Evolutionary conservation across 805 yeast species (phyloP).

Genomic region (Brettanomyces anomalus): DNA sequence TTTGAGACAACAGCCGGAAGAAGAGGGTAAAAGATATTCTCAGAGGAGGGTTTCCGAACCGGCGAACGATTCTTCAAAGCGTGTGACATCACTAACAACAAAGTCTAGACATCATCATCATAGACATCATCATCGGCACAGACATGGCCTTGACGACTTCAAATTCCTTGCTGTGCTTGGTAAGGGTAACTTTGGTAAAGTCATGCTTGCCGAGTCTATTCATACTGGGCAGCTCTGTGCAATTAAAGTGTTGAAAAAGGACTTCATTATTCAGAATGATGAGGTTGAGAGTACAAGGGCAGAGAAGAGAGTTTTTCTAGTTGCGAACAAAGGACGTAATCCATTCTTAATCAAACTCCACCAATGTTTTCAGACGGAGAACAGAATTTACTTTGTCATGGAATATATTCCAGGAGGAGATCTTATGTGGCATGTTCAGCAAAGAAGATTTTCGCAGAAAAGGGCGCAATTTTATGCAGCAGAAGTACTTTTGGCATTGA

Average conservation of each 20-base stretch:
- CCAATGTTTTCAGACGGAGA: constrained; percentile 97
- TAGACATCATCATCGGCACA: constrained; percentile 45
- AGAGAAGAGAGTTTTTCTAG: constrained; percentile 81
- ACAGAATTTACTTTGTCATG: constrained; percentile 96
- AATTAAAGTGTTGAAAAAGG: constrained; percentile 92
- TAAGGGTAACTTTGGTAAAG: constrained; percentile 98
- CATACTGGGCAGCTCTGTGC: constrained; percentile 80
- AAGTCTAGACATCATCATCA: constrained; percentile 19
- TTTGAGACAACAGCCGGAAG: not conserved
- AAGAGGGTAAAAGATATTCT: not conserved
- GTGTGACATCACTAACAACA: constrained; percentile 4
- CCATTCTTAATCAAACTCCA: constrained; percentile 87
- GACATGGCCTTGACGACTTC: constrained; percentile 91
- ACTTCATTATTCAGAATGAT: constrained; percentile 88
- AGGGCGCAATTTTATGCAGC: constrained; percentile 98
- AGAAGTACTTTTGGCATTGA: constrained; percentile 83
- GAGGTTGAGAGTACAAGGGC: constrained; percentile 93
- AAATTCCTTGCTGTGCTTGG: constrained; percentile 91
- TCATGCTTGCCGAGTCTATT: constrained; percentile 91
- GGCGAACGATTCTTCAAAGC: not conserved
- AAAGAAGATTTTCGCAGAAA: constrained; percentile 75
- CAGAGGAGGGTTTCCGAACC: not conserved
- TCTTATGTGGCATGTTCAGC: constrained; percentile 98
- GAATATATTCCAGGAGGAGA: constrained; percentile 98
- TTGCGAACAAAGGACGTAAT: constrained; percentile 72